Base-by-base conservation (phyloP, 345 rosid species). In the Hibiscus trionum region DNA sequence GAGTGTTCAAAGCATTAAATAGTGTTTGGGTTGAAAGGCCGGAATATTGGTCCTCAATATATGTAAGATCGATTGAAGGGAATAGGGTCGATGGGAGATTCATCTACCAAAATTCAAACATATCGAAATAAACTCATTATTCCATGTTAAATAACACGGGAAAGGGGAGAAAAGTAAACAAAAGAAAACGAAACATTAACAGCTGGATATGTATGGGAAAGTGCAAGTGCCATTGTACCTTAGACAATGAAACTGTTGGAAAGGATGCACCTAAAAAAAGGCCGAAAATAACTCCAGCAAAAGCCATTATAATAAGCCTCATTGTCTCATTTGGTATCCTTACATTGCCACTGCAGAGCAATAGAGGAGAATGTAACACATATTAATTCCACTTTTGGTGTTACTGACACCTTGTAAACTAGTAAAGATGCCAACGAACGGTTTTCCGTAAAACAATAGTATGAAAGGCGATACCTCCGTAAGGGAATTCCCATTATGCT, bases 21-120 rank as follows among this genome's bases (percentile, higher is more conserved):
- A 90, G 72, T 56, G 86, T 77, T 55, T 90, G 82, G 63, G 88
- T 85, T 60, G 99, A 89, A 77, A 95, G 83, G 80, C 91, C 90
- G 10, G 91, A 80, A 83, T 87, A 88, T 70, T 92, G 93, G 84
- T 90, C 93, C 79, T 88, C 96, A 61, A 86, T 80, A 75, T 87
- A 89, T 26, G 94, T 80, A 55, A 92, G 85, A 82, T 95, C 98
- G 75, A 87, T 78, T 50, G 99, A 86, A 55, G 98, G 97, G 71
- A 90, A 83, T 78, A 92, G 77, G 33, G 85, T 75, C 73, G 99
- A 84, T 26, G 97, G 97, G 68, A 92, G 87, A 83, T 84, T 89
- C 93, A 89, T 81, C 99, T 95, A 70, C 80, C 75, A 80, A 73
- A 68, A 74, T 47, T 24, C 35, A 62, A 65, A 86, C 65, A 80